Percentiles rank a stretch among this genome's conserved stretches.
phyloP scores from a whole-genome alignment of 108 stramenopile species.

The Pseudonitzschia delicatissima region DNA sequence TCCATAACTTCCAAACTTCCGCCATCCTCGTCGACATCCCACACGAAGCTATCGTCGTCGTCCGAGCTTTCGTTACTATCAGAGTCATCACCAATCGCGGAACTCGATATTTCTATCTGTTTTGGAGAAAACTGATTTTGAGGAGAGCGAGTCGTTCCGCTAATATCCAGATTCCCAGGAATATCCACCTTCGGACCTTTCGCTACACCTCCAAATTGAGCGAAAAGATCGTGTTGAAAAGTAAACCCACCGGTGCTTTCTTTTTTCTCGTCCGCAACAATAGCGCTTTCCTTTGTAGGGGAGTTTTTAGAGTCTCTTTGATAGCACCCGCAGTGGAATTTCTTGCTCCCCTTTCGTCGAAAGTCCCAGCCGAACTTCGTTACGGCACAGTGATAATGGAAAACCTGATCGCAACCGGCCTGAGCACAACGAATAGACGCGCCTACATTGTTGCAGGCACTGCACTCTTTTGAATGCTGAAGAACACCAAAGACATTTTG shows the following conservation, averaged over 20 bases:
- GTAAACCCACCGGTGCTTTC: not conserved
- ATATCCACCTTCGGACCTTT: not conserved
- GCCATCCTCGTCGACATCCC: not conserved
- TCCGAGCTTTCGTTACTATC: conserved; percentile 6
- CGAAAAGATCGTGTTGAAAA: conserved; percentile 28
- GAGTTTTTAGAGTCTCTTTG: not conserved
- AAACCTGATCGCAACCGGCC: conserved; percentile 17
- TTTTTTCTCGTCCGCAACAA: not conserved
- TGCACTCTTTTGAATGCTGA: conserved; percentile 18
- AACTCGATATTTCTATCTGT: not conserved
- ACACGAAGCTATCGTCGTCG: not conserved
- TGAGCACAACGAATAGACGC: conserved; percentile 37
- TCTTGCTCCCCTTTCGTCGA: conserved; percentile 20
- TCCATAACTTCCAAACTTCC: conserved; percentile 15
- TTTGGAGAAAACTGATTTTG: not conserved
- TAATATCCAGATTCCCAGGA: conserved; percentile 30
- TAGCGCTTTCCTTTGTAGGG: not conserved
- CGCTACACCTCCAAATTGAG: conserved; percentile 18
- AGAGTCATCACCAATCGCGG: not conserved
- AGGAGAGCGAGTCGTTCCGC: conserved; percentile 1
- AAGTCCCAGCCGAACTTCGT: conserved; percentile 32
- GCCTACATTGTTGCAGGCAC: conserved; percentile 20
- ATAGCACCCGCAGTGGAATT: conserved; percentile 35
- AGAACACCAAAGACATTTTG: conserved; percentile 44
- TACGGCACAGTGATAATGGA: conserved; percentile 35